Base-by-base conservation (phyloP, 257 asterid genomes). In the Rauvolfia tetraphylla region DNA sequence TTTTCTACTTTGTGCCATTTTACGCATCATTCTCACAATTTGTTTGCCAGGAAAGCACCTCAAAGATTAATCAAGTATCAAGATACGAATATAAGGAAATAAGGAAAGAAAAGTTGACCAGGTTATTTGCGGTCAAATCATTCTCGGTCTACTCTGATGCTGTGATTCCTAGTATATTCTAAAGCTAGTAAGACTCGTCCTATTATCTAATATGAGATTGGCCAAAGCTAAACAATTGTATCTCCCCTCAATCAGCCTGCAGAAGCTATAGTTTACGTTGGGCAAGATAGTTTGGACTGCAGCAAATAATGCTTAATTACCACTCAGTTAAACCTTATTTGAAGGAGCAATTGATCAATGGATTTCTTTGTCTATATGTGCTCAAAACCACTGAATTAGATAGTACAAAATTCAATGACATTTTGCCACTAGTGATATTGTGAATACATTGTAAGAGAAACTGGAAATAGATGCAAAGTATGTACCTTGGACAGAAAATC, bases 401-500 rank as follows among this genome's bases (percentile, higher is more conserved):
- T 4, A 41, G 44, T 41, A 41, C 4, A 41, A 6, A 41, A 3
- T 46, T 13, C 1, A 46, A 46, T 46, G 53, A 46, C 53, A 46
- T 46, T 44, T 44, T 46, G 53, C 10, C 2, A 5, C 53, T 46
- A 0, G 53, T 46, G 14, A 46, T 7, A 46, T 41, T 11, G 17
- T 46, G 17, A 46, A 13, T 46, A 46, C 53, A 46, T 46, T 9
- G 53, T 46, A 46, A 46, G 53, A 11, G 11, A 46, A 46, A 10
- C 53, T 4, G 44, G n/a, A n/a, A n/a, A n/a, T n/a, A n/a, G n/a
- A n/a, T n/a, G n/a, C n/a, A n/a, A n/a, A n/a, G n/a, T n/a, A n/a
- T n/a, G 15, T 83, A 91, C 98, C 98, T 91, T 91, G 41, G 98
- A 93, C 29, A 93, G 81, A 76, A 93, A 91, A 41, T 83, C 93